Conservation (phyloP, 768 basidiomycete genomes). For the Dentipellis fragilis region DNA sequence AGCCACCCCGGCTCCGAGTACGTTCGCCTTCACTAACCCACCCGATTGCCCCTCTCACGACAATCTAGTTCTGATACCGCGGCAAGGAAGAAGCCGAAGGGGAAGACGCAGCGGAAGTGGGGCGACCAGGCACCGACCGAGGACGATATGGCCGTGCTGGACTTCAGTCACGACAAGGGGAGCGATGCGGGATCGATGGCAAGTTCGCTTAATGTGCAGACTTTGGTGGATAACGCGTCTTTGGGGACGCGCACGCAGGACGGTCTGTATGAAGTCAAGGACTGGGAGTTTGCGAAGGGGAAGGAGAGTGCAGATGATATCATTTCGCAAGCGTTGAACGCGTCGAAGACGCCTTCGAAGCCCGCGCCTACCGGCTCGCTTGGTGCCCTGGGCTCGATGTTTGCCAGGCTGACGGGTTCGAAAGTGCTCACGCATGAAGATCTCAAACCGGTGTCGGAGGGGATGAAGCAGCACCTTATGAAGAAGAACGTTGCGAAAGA, state of each 20-base stretch:
- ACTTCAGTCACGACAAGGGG: constrained; percentile 64
- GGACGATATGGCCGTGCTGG: constrained; percentile 86
- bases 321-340: constrained; percentile 49
- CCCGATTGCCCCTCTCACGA: not conserved
- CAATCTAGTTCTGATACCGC: constrained; percentile 45
- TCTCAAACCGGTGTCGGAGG: constrained; percentile 77
- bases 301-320: constrained; percentile 36
- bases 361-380: constrained; percentile 33
- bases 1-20: constrained; percentile 65
- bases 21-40: constrained; percentile 17
- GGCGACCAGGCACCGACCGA: constrained; percentile 72
- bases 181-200: constrained; percentile 18
- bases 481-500: constrained; percentile 97
- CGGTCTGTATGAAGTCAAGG: constrained; percentile 64
- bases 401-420: constrained; percentile 77
- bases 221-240: constrained; percentile 59
- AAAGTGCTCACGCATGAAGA: constrained; percentile 78
- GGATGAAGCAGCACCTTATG: constrained; percentile 98
- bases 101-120: constrained; percentile 83
- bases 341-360: constrained; percentile 18
- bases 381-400: constrained; percentile 66
- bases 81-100: constrained; percentile 40
- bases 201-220: constrained; percentile 38
- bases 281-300: constrained; percentile 69
- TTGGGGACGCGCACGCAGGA: constrained; percentile 69